A percentile compares a stretch with the other conserved stretches of the same genome.
These are phyloP conservation scores for Syncephalis plumigaleata DNA, from an alignment of 371 early-diverging fungal genomes.

Conservation along the genomic window DNA sequence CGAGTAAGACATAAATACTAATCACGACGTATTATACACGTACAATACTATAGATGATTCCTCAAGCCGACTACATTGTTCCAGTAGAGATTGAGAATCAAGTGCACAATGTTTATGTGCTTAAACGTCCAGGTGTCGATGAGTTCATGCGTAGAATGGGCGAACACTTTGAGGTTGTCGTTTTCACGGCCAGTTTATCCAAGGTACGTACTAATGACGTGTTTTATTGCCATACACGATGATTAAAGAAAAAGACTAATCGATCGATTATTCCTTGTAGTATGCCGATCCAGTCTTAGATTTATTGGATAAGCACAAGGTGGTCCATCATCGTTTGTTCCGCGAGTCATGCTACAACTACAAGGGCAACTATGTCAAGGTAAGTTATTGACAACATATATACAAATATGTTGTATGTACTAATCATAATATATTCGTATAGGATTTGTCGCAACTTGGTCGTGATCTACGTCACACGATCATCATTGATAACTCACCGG, in stretches of 20 bases:
- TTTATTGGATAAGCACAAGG: slow-evolving; percentile 68
- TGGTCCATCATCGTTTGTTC: slow-evolving; percentile 81
- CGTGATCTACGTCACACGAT: slow-evolving; percentile 62
- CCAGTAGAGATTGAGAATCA: slow-evolving; percentile 83
- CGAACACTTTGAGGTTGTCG: slow-evolving; percentile 79
- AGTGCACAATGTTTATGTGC: slow-evolving; percentile 84
- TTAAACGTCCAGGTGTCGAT: slow-evolving; percentile 91
- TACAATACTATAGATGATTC: background rate
- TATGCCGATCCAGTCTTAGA: slow-evolving; percentile 96
- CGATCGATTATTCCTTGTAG: slow-evolving; percentile 25
- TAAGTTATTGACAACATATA: slow-evolving; percentile 10
- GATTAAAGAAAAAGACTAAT: background rate
- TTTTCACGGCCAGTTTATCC: slow-evolving; percentile 89
- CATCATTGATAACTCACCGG: slow-evolving; percentile 84
- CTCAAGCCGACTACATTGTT: slow-evolving; percentile 66
- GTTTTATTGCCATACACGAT: background rate
- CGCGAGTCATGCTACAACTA: slow-evolving; percentile 91
- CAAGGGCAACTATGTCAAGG: slow-evolving; percentile 92
- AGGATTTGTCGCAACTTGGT: slow-evolving; percentile 72
- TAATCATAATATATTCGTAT: slow-evolving; percentile 3
- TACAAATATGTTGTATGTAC: background rate
- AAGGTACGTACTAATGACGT: slow-evolving; percentile 36
- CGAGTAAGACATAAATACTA: too few species aligned
- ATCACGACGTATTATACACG: too few species aligned
- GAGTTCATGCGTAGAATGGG: slow-evolving; percentile 77